phyloP scores from a whole-genome alignment of 371 early-diverging fungal genomes.

The Globomyces sp. region DNA sequence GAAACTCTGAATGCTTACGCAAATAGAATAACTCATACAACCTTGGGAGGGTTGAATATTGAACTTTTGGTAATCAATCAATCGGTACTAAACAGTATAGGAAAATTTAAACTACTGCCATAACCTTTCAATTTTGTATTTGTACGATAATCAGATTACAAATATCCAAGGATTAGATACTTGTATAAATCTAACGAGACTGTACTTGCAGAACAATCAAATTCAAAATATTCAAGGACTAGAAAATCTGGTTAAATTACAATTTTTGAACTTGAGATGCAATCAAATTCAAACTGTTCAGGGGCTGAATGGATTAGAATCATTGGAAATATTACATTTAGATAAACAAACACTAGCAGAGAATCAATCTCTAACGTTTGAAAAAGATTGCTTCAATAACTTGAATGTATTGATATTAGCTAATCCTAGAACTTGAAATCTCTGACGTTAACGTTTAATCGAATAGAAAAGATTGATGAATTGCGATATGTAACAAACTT shows the following conservation, averaged over 20 bases:
- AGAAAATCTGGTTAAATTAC: constrained; percentile 10
- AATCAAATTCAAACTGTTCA: constrained; percentile 31
- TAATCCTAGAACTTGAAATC: too few relatives aligned
- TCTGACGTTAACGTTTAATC: too few relatives aligned
- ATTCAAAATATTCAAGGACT: constrained; percentile 34
- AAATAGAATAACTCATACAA: constrained; percentile 33
- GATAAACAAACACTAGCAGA: constrained; percentile 34
- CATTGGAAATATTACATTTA: constrained; percentile 36
- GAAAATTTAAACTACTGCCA: constrained; percentile 9
- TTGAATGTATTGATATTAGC: too few relatives aligned
- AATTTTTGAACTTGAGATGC: constrained; percentile 22
- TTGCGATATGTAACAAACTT: constrained; percentile 25
- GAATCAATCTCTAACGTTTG: constrained; percentile 21
- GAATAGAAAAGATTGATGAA: constrained; percentile 15
- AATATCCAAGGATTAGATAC: constrained; percentile 31
- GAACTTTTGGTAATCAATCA: constrained; percentile 24
- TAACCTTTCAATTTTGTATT: constrained; percentile 30
- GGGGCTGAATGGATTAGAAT: constrained; percentile 27
- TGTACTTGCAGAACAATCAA: constrained; percentile 43
- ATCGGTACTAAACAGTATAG: not conserved
- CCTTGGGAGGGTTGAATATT: constrained; percentile 36
- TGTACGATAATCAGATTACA: constrained; percentile 44
- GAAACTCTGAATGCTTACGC: constrained; percentile 32
- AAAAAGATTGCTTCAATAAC: constrained; percentile 4
- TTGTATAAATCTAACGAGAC: constrained; percentile 30